Conservation (phyloP, 2,329 filamentous ascomycete species). For the Nakataea oryzae region DNA sequence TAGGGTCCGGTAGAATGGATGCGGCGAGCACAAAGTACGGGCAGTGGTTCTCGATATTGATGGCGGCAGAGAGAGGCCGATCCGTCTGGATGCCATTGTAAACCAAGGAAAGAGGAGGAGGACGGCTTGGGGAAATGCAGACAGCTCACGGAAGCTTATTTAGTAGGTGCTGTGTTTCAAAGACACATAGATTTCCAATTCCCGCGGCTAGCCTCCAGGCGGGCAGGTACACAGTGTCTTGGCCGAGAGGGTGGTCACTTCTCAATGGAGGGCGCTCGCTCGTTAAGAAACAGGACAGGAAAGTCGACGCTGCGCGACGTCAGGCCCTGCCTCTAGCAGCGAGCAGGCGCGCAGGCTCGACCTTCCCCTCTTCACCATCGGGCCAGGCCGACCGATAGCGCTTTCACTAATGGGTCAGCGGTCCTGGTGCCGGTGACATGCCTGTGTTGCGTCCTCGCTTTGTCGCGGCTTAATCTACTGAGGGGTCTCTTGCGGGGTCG, state of each 20-base stretch:
- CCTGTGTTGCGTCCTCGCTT: conserved; percentile 11
- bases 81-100: conserved; percentile 9
- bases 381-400: background rate
- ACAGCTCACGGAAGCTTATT: background rate
- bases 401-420: background rate
- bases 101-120: background rate
- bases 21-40: background rate
- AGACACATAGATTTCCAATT: background rate
- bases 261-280: background rate
- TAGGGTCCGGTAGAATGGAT: background rate
- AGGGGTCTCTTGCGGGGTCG: conserved; percentile 5
- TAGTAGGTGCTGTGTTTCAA: background rate
- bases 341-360: background rate
- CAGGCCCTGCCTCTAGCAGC: background rate
- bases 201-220: background rate
- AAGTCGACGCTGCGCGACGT: no score
- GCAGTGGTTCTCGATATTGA: background rate
- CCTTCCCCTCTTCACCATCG: background rate
- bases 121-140: background rate
- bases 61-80: conserved; percentile 3
- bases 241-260: background rate
- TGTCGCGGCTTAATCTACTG: conserved; percentile 14
- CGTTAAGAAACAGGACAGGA: no score
- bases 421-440: background rate
- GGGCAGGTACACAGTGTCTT: background rate